These are phyloP conservation scores for Scleromitrula shiraiana DNA, from an alignment of 2,329 filamentous ascomycete genomes.

Conservation along the genomic window DNA sequence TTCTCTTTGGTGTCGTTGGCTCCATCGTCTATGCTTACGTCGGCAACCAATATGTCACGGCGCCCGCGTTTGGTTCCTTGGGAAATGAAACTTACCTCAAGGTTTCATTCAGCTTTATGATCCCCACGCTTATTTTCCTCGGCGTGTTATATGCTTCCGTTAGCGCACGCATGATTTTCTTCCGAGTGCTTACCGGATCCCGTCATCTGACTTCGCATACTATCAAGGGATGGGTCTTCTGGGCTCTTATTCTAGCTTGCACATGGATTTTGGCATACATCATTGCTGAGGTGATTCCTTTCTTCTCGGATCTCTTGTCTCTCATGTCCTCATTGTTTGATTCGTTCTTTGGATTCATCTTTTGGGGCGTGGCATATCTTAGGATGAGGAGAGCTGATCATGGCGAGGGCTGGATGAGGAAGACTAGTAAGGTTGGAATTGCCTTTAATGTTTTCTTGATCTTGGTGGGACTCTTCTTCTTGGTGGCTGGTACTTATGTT, in stretches of 20 bases:
- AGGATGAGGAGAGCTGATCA: conserved; percentile 64
- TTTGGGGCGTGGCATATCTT: conserved; percentile 79
- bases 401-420: conserved; percentile 34
- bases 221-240: conserved; percentile 68
- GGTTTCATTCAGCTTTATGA: conserved; percentile 88
- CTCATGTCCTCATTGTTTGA: conserved; percentile 86
- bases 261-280: conserved; percentile 88
- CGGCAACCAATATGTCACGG: conserved; percentile 80
- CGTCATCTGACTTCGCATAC: conserved; percentile 75
- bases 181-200: conserved; percentile 74
- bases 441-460: conserved; percentile 67
- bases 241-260: conserved; percentile 63
- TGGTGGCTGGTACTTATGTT: conserved; percentile 74
- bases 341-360: conserved; percentile 92
- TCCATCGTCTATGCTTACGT: conserved; percentile 78
- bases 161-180: conserved; percentile 84
- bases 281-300: conserved; percentile 87
- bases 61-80: conserved; percentile 81
- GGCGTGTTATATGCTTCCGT: conserved; percentile 88
- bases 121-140: conserved; percentile 87
- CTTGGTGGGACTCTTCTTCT: conserved; percentile 67
- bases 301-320: conserved; percentile 68
- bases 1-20: conserved; percentile 79
- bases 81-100: conserved; percentile 72
- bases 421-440: conserved; percentile 35